Evolutionary conservation across 1,139 yeast genomes (phyloP), one percentile per base, ranked within the genome.

Genomic region (Lodderomyces pseudojiufengensis): DNA sequence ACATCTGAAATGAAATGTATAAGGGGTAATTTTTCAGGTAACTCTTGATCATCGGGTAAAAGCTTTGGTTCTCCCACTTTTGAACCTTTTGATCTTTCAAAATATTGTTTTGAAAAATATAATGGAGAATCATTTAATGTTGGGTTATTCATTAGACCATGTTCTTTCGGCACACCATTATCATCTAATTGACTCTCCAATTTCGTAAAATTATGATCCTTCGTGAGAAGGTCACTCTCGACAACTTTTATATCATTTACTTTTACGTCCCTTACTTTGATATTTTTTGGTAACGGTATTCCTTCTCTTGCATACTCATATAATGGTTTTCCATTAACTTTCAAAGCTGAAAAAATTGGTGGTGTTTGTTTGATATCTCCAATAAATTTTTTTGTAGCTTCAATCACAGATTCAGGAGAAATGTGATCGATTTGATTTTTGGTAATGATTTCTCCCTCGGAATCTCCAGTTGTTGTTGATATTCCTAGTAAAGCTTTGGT

Each of bases 301-400:
- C 95, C 95, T 46, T 84, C 78, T 48, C 98, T 73, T 1, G 98
- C 98, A 55, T 94, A 94, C 49, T 90, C 97, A 55, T 92, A 90
- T 37, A 94, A 63, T 4, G 95, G 95, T 59, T 83, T 88, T 20
- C 99, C 99, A 51, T 88, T 82, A 80, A 94, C 84, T 54, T 90
- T 92, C 45, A 94, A 65, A 0, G 98, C 98, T 25, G 97, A 87
- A 56, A 79, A 92, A 11, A 92, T 83, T 0, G 99, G 98, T 9
- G 99, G 98, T 1, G 95, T 84, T 59, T 94, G 99, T 49, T 74
- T 73, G 39, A 90, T 66, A 24, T 78, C 74, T 0, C 98, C 98
- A 11, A 78, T 63, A 52, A 92, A 88, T 55, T 78, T 80, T 9
- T 63, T 65, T 24, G 77, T 73, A 0, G 80, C 67, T 4, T 63